A percentile compares a stretch with the other conserved stretches of the same genome.
These are phyloP conservation scores for Aschersonia sp. DNA, from an alignment of 2,329 filamentous ascomycete species.

Conservation along the genomic window DNA sequence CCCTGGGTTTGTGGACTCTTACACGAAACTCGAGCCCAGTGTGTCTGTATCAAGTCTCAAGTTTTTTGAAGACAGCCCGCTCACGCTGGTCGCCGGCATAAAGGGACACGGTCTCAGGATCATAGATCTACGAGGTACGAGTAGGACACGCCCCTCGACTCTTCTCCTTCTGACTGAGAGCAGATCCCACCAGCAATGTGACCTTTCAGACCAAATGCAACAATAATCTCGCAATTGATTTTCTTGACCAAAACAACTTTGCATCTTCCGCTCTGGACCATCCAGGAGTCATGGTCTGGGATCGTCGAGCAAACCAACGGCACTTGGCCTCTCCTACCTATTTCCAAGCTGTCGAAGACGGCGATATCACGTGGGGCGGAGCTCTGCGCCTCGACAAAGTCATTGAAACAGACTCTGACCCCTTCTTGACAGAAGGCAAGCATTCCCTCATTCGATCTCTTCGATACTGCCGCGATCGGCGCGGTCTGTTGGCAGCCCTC, in stretches of 20 bases:
- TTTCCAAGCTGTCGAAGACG: conserved; percentile 41
- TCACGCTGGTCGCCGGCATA: conserved; percentile 61
- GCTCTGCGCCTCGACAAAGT: conserved; percentile 42
- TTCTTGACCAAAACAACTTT: conserved; percentile 70
- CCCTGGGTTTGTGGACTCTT: conserved; percentile 38
- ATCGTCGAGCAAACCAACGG: conserved; percentile 47
- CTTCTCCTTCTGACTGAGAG: neutral
- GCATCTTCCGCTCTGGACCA: conserved; percentile 65
- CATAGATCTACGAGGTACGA: conserved; percentile 61
- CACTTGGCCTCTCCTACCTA: conserved; percentile 39
- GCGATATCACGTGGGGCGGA: conserved; percentile 47
- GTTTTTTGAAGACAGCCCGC: conserved; percentile 65
- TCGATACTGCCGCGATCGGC: conserved; percentile 46
- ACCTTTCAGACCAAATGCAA: conserved; percentile 53
- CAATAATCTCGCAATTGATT: conserved; percentile 64
- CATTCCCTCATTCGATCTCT: conserved; percentile 47
- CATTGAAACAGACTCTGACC: conserved; percentile 38
- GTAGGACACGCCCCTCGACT: neutral
- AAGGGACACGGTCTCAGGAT: conserved; percentile 61
- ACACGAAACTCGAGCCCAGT: conserved; percentile 44
- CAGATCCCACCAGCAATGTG: conserved; percentile 34
- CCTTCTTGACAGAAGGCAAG: conserved; percentile 35
- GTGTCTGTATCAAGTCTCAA: conserved; percentile 71
- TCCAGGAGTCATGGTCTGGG: conserved; percentile 64
- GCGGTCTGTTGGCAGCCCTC: conserved; percentile 45